phyloP scores from a whole-genome alignment of 495 filamentous ascomycete species.

The Parmelia sp. region DNA sequence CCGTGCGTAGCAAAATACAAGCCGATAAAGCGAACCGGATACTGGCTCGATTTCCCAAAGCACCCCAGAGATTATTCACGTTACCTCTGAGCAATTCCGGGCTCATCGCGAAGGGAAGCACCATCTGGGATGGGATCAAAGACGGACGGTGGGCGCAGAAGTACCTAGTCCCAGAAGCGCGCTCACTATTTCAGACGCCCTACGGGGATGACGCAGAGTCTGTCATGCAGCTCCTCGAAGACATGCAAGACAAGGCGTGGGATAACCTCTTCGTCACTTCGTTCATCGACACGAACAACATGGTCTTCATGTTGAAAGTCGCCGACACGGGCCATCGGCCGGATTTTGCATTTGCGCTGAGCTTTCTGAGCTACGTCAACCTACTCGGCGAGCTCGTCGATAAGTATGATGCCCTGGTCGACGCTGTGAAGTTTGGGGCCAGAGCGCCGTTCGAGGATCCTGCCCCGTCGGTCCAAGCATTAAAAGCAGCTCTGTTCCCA shows the following conservation, averaged over 20 bases:
- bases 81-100: constrained; percentile 6
- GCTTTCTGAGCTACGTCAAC: constrained; percentile 3
- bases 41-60: not conserved
- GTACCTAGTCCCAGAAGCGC: constrained; percentile 11
- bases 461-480: constrained; percentile 9
- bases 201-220: not conserved
- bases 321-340: not conserved
- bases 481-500: constrained; percentile 15
- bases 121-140: constrained; percentile 15
- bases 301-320: constrained; percentile 5
- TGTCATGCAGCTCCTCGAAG: not conserved
- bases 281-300: constrained; percentile 12
- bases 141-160: constrained; percentile 13
- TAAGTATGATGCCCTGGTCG: constrained; percentile 5
- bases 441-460: constrained; percentile 4
- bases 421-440: not conserved
- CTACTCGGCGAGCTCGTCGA: constrained; percentile 5
- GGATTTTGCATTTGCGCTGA: not conserved
- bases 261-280: constrained; percentile 13
- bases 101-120: not conserved
- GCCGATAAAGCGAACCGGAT: not conserved
- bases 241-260: constrained; percentile 14
- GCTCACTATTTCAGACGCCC: not conserved
- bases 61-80: not conserved
- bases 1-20: not conserved